phyloP scores from a whole-genome alignment of 1,284 basidiomycete genomes.

The Jaminaea rosea region DNA sequence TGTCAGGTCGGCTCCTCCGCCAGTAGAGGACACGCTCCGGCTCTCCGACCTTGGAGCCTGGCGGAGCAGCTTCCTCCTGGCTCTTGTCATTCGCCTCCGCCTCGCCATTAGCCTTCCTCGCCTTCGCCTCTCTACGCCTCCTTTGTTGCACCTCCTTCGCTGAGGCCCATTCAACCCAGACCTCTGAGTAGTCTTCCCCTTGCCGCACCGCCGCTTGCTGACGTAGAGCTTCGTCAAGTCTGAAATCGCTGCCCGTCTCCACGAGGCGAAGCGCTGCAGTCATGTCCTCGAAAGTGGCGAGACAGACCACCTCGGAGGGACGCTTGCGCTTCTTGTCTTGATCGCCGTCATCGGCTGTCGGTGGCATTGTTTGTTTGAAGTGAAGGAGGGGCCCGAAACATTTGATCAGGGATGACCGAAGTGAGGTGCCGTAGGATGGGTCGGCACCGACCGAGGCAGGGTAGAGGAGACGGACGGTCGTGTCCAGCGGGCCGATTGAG shows the following conservation, averaged over 20 bases:
- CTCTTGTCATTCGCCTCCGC: background rate
- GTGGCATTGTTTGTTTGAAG: too few species aligned
- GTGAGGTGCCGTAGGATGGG: background rate
- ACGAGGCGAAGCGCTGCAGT: background rate
- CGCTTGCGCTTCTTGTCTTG: background rate
- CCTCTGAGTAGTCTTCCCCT: too few species aligned
- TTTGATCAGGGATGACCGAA: too few species aligned
- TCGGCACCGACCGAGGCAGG: background rate
- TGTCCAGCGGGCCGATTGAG: background rate
- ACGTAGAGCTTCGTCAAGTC: background rate
- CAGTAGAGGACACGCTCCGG: background rate
- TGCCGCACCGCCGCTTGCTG: too few species aligned
- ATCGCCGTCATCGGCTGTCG: too few species aligned
- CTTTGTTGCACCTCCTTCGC: background rate
- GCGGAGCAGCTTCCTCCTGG: background rate
- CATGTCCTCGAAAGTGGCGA: background rate
- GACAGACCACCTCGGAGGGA: too few species aligned
- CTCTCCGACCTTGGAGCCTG: background rate
- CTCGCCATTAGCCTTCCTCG: background rate
- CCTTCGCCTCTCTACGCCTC: background rate
- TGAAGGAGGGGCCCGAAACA: too few species aligned
- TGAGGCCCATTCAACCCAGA: background rate
- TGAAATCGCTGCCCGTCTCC: background rate
- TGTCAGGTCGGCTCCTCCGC: background rate
- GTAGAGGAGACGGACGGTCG: background rate